Evolutionary conservation across 164 flowering plant species (phyloP), one percentile per base, ranked within the genome.

Genomic region (Aristolochia fimbriata): DNA sequence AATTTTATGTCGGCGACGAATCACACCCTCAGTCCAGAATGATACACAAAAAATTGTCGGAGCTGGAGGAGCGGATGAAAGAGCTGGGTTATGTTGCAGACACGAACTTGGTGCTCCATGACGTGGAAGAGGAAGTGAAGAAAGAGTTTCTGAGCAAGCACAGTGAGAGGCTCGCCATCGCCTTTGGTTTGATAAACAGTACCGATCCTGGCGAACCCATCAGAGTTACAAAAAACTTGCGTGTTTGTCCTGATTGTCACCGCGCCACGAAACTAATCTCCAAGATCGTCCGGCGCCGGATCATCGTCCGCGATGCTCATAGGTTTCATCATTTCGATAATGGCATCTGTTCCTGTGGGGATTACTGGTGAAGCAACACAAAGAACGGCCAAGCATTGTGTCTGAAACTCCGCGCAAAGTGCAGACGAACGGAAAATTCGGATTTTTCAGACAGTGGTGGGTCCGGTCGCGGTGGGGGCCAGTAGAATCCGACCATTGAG

Each of bases 161-260:
- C 57, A 77, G 83, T 59, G 80, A 79, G 57, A 79, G 73, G 72
- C 73, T 77, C 15, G 79, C 79, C 4, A 61, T 77, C 49, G 79
- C 72, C 56, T 72, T 77, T 72, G 72, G 79, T 24, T 68, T 79
- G 23, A 65, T 76, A 27, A 70, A 63, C 66, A 46, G 3, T 27
- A 27, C 60, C 10, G 60, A 63, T 21, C 54, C 66, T 14, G 71
- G 61, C 19, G 41, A 23, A 14, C 74, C 76, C 0, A 77, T 79
- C n/a, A 69, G 80, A 54, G 74, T 79, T 60, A 69, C 74, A 52
- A 79, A 77, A 61, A 79, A 79, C 63, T 65, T 77, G 65, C 74
- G 78, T 31, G 58, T 68, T 21, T 79, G 80, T 61, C 73, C 70
- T 15, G 80, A 77, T 50, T 79, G 83, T 47, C 78, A 77, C 63